Percentiles rank a stretch among this genome's conserved stretches.
phyloP scores from a whole-genome alignment of 2,329 filamentous ascomycete species.

The Microcera coccophila region DNA sequence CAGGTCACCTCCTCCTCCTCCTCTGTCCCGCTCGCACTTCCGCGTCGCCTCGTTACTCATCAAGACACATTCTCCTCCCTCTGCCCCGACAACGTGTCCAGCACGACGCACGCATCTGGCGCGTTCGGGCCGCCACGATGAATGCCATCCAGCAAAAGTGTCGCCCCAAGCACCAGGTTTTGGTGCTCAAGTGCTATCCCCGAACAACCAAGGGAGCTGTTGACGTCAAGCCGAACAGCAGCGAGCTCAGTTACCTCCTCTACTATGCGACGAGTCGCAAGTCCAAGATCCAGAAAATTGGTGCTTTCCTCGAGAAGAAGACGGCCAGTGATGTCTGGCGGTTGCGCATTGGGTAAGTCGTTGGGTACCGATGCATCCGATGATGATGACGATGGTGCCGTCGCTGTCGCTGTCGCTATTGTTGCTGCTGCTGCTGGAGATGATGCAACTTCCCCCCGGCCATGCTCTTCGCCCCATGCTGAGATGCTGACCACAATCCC shows the following conservation, averaged over 20 bases:
- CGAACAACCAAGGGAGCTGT: slow-evolving; percentile 85
- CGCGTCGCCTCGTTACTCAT: not conserved
- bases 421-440: not conserved
- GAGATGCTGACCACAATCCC: slow-evolving; percentile 1
- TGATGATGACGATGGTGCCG: slow-evolving; percentile 1
- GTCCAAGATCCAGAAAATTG: slow-evolving; percentile 95
- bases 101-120: not conserved
- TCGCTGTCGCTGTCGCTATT: not conserved
- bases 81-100: not conserved
- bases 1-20: not conserved
- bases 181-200: slow-evolving; percentile 95
- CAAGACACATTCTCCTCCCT: not conserved
- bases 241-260: slow-evolving; percentile 92
- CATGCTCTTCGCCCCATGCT: no score
- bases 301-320: slow-evolving; percentile 90
- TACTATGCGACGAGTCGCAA: slow-evolving; percentile 94
- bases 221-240: slow-evolving; percentile 92
- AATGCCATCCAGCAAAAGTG: slow-evolving; percentile 63
- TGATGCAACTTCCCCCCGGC: not conserved
- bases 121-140: slow-evolving; percentile 40
- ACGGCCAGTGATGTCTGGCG: slow-evolving; percentile 89
- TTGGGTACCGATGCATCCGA: slow-evolving; percentile 15
- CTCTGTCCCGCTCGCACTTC: not conserved
- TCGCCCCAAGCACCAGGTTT: slow-evolving; percentile 93
- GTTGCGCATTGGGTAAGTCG: slow-evolving; percentile 71